Base-by-base conservation (phyloP, 805 yeast genomes). In the Ogataea methylovora region DNA sequence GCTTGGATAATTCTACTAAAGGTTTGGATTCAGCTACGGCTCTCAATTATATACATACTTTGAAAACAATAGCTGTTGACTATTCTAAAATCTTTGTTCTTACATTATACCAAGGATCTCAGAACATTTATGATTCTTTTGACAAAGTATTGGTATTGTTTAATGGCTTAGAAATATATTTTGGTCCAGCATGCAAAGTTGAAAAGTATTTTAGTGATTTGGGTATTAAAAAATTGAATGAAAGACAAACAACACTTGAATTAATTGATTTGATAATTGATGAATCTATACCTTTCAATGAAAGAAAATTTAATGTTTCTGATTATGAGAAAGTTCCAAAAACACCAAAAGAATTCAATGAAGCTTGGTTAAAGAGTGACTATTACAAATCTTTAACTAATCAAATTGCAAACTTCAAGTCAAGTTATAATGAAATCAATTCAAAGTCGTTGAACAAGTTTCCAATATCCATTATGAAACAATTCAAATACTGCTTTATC, bases 11-110 rank as follows among this genome's bases (percentile, higher is more conserved):
- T 50, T 81, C 90, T 5, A 84, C 94, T 5, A 73, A 92, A 63
- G 94, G 94, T 47, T 66, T 84, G 39, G 94, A 84, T 59, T 71
- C 92, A 4, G 82, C 92, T 9, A 83, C 92, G 27, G 94, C 94
- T 3, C 64, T 80, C 42, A 88, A 82, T 51, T 84, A 76, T 48
- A 67, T 81, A 27, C 65, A 74, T 41, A 79, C 85, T 15, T 64
- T 84, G 40, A 76, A 82, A 46, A 69, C 42, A 16, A 28, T 43
- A 2, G 36, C 52, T 3, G 31, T 33, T 13, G 29, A 41, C n/a
- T 30, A 38, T 4, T 24, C 37, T 6, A 34, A 37, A 32, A 34
- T 45, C 3, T 39, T 45, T 10, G 20, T 48, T 5, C 37, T 43
- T 30, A 43, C 54, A 3, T 37, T 50, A 23, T 51, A 51, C 21